Conservation (phyloP, 768 basidiomycete genomes). For the Sarcomyxa edulis region DNA sequence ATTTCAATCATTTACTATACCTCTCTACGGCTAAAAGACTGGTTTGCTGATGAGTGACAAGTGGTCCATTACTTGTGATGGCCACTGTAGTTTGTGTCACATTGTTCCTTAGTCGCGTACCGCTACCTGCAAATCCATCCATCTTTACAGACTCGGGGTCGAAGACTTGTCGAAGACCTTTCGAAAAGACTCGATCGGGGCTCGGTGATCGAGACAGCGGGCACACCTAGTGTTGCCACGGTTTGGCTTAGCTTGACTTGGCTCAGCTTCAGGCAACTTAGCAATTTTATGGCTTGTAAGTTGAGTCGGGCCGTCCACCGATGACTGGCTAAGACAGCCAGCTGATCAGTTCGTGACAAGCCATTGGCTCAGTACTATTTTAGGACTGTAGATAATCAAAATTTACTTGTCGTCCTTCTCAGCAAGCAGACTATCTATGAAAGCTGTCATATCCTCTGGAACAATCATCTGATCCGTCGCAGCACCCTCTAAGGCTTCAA, state of each 20-base stretch:
- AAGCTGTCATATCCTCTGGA: constrained; percentile 4
- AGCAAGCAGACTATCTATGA: constrained; percentile 5
- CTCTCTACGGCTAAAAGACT: too few species aligned
- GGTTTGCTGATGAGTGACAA: too few species aligned
- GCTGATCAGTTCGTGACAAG: constrained; percentile 1
- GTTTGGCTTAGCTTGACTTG: constrained; percentile 9
- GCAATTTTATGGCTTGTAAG: constrained; percentile 1
- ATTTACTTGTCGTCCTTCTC: not conserved
- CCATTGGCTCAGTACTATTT: not conserved
- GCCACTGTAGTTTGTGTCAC: too few species aligned
- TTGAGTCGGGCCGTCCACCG: constrained; percentile 1
- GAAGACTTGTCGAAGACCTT: too few species aligned
- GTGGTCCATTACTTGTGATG: too few species aligned
- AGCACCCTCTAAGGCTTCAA: constrained; percentile 6
- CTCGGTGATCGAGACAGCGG: too few species aligned
- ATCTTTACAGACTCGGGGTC: too few species aligned
- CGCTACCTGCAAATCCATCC: too few species aligned
- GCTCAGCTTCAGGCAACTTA: constrained; percentile 10
- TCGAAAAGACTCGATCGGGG: too few species aligned
- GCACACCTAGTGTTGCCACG: constrained; percentile 15
- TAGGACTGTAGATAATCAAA: not conserved
- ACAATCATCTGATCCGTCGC: constrained; percentile 2
- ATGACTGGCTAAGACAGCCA: not conserved
- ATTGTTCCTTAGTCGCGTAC: too few species aligned
- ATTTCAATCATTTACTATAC: too few species aligned